A percentile compares a stretch with the other conserved stretches of the same genome.
Evolutionary conservation across 495 filamentous ascomycete genomes (phyloP).

Genomic region (Trichoderma erinaceum): DNA sequence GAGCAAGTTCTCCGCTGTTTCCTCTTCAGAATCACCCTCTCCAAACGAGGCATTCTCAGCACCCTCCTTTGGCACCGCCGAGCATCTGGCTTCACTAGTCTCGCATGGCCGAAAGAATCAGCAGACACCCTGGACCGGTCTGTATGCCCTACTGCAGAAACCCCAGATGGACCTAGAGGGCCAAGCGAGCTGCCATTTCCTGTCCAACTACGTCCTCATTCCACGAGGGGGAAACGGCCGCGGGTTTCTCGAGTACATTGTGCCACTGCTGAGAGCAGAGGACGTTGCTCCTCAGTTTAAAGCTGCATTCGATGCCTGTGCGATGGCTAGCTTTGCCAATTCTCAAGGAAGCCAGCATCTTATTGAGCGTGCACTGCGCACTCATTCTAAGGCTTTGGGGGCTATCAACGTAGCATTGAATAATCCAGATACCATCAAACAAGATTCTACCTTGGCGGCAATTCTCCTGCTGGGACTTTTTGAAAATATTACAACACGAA

Average conservation of each 20-base stretch:
- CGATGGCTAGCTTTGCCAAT: constrained; percentile 49
- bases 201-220: constrained; percentile 50
- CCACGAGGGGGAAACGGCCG: constrained; percentile 37
- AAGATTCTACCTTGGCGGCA: constrained; percentile 54
- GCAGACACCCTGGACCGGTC: constrained; percentile 21
- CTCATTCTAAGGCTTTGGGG: constrained; percentile 13
- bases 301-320: constrained; percentile 55
- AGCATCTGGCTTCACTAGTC: constrained; percentile 14
- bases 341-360: constrained; percentile 25
- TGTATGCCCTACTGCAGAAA: constrained; percentile 22
- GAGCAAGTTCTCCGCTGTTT: constrained; percentile 9
- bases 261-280: constrained; percentile 47
- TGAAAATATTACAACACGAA: constrained; percentile 48
- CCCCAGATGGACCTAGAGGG: constrained; percentile 35
- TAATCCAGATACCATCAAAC: constrained; percentile 20
- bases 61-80: not conserved
- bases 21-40: constrained; percentile 1
- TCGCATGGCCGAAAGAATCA: constrained; percentile 14
- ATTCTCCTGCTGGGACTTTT: constrained; percentile 59
- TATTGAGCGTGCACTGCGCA: constrained; percentile 18
- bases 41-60: not conserved
- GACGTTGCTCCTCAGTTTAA: constrained; percentile 42
- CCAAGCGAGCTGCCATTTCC: constrained; percentile 48
- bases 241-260: constrained; percentile 53
- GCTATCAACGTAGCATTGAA: constrained; percentile 15